Base-by-base conservation (phyloP, 306 rosid genomes). In the Acacia acuminata region DNA sequence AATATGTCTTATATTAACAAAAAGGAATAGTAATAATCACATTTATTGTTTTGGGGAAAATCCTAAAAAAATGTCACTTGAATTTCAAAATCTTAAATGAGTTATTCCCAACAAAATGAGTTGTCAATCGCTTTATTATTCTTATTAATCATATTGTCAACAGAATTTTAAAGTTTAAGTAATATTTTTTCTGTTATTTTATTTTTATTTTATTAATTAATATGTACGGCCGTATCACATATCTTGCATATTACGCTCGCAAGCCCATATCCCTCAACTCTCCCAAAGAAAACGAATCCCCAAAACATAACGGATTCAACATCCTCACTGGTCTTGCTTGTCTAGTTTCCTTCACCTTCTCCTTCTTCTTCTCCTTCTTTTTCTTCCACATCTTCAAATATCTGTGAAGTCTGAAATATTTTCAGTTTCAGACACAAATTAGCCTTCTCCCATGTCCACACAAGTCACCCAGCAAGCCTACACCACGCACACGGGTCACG, bases 401-500 rank as follows among this genome's bases (percentile, higher is more conserved):
- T 55, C 63, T 55, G 10, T 4, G 32, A 11, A 61, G 25, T 16
- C 36, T 60, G 16, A 3, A 22, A 10, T 11, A 24, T 60, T 24
- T 11, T 61, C 36, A 11, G 16, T 24, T 25, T 61, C 64, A 56
- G 64, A 9, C 14, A 22, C 64, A 22, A 5, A 8, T 1, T 12
- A 53, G 10, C 32, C 32, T 60, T 63, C 44, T 82, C 68, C 51
- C 34, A 88, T 91, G 96, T 90, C 97, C 64, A 69, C 92, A 22
- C 71, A 81, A 22, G 78, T 84, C 80, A 85, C 88, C 75, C 87
- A 89, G 50, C 92, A 88, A 79, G 83, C 87, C 1, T 87, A 89
- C 92, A 77, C 87, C 5, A 66, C 89, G 70, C 94, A 86, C 56
- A 80, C 92, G 56, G 88, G 76, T 74, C 87, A 90, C 68, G 94